phyloP scores from a whole-genome alignment of 345 rosid species.

The Lepidium sativum region DNA sequence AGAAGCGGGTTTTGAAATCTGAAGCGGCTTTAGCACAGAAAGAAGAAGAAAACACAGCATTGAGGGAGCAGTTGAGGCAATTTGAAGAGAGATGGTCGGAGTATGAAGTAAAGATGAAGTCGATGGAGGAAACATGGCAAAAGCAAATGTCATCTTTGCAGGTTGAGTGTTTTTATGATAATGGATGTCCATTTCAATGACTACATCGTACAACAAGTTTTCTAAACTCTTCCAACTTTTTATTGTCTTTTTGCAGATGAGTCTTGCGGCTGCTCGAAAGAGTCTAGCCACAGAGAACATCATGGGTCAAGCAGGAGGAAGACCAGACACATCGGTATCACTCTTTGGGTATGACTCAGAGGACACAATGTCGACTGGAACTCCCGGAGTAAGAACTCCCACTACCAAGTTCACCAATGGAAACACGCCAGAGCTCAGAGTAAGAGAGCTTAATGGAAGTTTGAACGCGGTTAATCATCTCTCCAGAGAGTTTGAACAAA shows the following conservation, averaged over 20 bases:
- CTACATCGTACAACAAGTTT: background rate
- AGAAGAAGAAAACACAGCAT: conserved; percentile 72
- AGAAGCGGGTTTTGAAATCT: conserved; percentile 55
- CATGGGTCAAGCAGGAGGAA: conserved; percentile 42
- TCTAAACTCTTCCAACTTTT: background rate
- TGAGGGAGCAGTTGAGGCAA: conserved; percentile 65
- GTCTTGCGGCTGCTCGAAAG: conserved; percentile 72
- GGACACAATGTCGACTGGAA: conserved; percentile 54
- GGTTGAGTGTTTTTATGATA: conserved; percentile 26
- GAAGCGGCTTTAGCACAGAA: conserved; percentile 60
- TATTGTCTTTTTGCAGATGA: conserved; percentile 39
- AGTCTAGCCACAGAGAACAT: conserved; percentile 52
- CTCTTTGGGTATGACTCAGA: conserved; percentile 60
- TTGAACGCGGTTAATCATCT: conserved; percentile 44
- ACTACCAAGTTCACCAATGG: conserved; percentile 27
- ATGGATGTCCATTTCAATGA: background rate
- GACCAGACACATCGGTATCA: conserved; percentile 43
- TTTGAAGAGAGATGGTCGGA: conserved; percentile 69
- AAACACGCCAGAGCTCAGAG: conserved; percentile 32
- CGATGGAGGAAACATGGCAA: conserved; percentile 95
- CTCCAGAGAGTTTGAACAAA: conserved; percentile 67
- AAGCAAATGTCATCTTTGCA: conserved; percentile 85
- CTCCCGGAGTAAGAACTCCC: conserved; percentile 61
- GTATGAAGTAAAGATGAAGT: conserved; percentile 79
- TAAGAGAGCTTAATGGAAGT: conserved; percentile 54